Evolutionary conservation across 345 rosid genomes (phyloP), one percentile per base, ranked within the genome.

Genomic region (Cardamine chenopodiifolia): DNA sequence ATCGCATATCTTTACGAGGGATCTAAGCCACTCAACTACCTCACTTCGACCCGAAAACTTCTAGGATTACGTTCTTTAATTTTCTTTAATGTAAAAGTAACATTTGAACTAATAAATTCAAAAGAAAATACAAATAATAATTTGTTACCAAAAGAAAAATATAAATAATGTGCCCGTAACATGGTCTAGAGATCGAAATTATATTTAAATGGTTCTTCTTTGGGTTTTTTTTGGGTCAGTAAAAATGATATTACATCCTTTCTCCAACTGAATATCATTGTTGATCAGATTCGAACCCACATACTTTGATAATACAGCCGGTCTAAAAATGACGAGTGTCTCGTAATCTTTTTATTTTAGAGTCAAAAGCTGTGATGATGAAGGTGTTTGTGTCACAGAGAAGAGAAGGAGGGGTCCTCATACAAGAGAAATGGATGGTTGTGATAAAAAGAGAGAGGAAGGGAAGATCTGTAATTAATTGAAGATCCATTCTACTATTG

Each of bases 331-430:
- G 62, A 53, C 13, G 50, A 67, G 50, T 53, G 37, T 17, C 22
- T 66, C 47, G 35, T 9, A 71, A 29, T 40, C 54, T 40, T 37
- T 2, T 40, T 11, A 39, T 12, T 12, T 8, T 40, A 40, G 32
- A 7, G 73, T 74, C 78, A 74, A 66, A 74, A 58, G 60, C 6
- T 66, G 78, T 74, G 44, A 66, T 74, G 67, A 74, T 66, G 72
- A 58, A 66, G 67, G 28, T 63, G 55, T 72, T 29, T 28, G 66
- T 55, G 22, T 44, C 18, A 4, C 17, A 39, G 13, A 53, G 40
- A 70, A 6, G 69, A 64, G 18, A 40, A 18, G 3, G 42, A 50
- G 66, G 66, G 5, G 34, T 54, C 63, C 20, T 62, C 42, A 22
- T 42, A 31, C 10, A 45, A 25, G 14, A 25, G 14, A 32, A 48